Evolutionary conservation across 2,329 filamentous ascomycete species (phyloP), one percentile per base, ranked within the genome.

Genomic region (Colletotrichum cordylinicola): DNA sequence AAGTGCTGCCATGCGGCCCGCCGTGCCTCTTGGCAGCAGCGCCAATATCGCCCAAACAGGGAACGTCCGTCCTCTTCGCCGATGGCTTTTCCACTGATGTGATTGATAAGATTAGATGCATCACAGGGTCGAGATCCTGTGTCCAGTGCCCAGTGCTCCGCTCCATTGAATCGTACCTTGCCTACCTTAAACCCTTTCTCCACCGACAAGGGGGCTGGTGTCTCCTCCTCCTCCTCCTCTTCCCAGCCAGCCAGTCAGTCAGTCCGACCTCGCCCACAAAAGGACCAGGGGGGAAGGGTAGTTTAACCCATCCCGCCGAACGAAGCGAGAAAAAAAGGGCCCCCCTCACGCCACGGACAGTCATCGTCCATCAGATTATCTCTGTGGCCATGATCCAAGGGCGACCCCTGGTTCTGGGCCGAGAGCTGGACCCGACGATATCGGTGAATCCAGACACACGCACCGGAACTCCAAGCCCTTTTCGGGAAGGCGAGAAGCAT

Each of bases 31-130:
- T 74, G 72, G 72, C 72, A n/a, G 60, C 72, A 65, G 67, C 58
- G 61, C 39, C 60, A 65, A 66, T 66, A 48, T 56, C 43, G 33
- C 29, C 67, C 58, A 29, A 65, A 74, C 58, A 16, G 35, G 67
- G n/a, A 70, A 74, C 55, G 67, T 61, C 66, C 67, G 67, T 66
- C 61, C 21, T 48, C 43, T 48, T 48, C 31, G 62, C 62, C 24
- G 65, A 21, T 66, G 72, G 58, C 18, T 55, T 67, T 61, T 6
- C 43, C 27, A 70, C 72, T 74, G 72, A 74, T 74, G 72, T 70
- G 67, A 74, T 74, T 74, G 72, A 74, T 74, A 74, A 74, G 72
- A 74, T 74, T 74, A 74, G 60, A 74, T 74, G 72, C 67, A 74
- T 74, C 67, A 65, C 43, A 56, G 27, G 71, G 69, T 48, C 43